Base-by-base conservation (phyloP, 805 yeast species). In the Myxozyma mucilagina region DNA sequence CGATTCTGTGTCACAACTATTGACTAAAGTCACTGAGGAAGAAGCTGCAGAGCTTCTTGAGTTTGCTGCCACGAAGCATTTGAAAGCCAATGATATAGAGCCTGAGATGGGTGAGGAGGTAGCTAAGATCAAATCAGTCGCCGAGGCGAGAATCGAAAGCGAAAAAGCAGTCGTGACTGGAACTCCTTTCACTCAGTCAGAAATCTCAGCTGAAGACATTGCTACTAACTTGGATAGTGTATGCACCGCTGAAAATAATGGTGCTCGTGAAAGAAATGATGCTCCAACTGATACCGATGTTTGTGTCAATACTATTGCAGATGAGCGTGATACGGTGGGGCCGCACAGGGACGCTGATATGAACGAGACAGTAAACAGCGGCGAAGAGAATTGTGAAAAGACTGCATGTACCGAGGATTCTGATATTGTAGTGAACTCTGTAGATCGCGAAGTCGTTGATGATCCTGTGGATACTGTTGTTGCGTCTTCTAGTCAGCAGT, bases 11-110 rank as follows among this genome's bases (percentile, higher is more conserved):
- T 50, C 54, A 2, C 47, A 50, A 36, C 36, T 50, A 34, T 18
- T 50, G 9, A 9, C 31, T 13, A 50, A 39, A 14, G 31, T 50
- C 1, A 24, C 54, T 8, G 54, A 50, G 13, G 47, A 16, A 14
- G 54, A 50, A n/a, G 54, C 54, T 6, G 45, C 45, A 24, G 29
- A 50, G 47, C 45, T 50, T 39, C 16, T 50, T 4, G 54, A 50
- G 32, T 14, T 39, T 18, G 16, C 45, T n/a, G 20, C 34, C 38
- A 29, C 54, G 45, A 39, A 39, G 9, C 16, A 34, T 24, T 16
- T 16, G 24, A 31, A 13, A 8, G 3, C 38, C 29, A 4, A 11
- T 11, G 13, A 18, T 39, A 4, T n/a, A 13, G 54, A 9, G 13
- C 9, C 35, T 24, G 36, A 11, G 11, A 29, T 24, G 10, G 54